phyloP scores from a whole-genome alignment of 2,329 filamentous ascomycete species.

The Clathrospora elynae region DNA sequence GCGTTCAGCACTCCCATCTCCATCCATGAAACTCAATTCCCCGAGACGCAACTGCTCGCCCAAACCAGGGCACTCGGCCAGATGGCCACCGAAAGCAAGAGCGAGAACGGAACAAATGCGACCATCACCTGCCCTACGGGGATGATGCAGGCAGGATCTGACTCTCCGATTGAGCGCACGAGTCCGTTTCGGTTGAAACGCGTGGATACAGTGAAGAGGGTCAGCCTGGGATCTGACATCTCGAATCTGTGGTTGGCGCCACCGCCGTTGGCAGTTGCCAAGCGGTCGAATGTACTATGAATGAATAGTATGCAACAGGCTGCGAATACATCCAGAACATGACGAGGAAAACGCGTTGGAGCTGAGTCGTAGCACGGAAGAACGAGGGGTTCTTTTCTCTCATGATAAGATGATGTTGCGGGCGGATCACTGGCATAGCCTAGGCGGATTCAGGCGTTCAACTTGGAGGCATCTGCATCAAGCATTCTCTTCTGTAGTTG shows the following conservation, averaged over 20 bases:
- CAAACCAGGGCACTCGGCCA: not conserved
- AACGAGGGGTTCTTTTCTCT: not conserved
- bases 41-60: constrained; percentile 7
- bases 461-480: constrained; percentile 13
- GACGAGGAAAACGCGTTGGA: not conserved
- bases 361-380: not conserved
- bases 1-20: constrained; percentile 26
- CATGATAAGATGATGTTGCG: constrained; percentile 8
- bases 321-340: not conserved
- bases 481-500: constrained; percentile 32
- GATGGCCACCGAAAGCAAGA: not conserved
- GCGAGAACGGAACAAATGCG: constrained; percentile 3
- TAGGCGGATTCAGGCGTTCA: constrained; percentile 14
- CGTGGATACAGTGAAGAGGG: constrained; percentile 29
- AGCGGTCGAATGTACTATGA: constrained; percentile 6
- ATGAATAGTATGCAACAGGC: not conserved
- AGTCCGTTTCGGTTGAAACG: constrained; percentile 39
- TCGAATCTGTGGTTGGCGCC: constrained; percentile 26
- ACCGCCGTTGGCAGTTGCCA: constrained; percentile 19
- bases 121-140: not conserved
- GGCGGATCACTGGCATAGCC: constrained; percentile 29
- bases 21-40: constrained; percentile 4
- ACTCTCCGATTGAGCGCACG: constrained; percentile 37
- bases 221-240: constrained; percentile 23
- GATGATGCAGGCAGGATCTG: constrained; percentile 9